A percentile compares a stretch with the other conserved stretches of the same genome.
These are phyloP conservation scores for Ganoderma lingzhi DNA, from an alignment of 1,284 basidiomycete species.

Conservation along the genomic window DNA sequence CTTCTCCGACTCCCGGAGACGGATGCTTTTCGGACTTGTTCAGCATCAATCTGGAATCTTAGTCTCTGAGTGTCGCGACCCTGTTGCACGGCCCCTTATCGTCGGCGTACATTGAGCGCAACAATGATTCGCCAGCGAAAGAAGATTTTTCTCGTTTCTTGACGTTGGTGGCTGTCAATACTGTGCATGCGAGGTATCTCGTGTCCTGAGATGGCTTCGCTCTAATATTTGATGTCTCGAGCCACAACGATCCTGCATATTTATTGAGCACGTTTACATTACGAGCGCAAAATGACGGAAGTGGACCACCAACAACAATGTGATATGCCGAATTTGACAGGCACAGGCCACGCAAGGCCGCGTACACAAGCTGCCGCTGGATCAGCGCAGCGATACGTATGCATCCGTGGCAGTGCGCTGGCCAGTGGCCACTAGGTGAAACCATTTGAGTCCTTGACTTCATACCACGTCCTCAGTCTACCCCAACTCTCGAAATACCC, in stretches of 20 bases:
- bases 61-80: not conserved
- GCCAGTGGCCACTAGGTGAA: not conserved
- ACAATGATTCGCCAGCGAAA: too few species aligned
- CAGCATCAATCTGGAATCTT: not conserved
- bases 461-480: not conserved
- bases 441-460: not conserved
- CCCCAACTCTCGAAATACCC: not conserved
- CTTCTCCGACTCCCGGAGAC: too few species aligned
- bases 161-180: not conserved
- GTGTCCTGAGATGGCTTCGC: too few species aligned
- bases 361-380: not conserved
- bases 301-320: not conserved
- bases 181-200: too few species aligned
- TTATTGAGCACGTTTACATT: not conserved
- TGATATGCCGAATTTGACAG: not conserved
- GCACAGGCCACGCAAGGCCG: not conserved
- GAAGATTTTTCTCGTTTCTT: not conserved
- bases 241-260: not conserved
- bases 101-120: too few species aligned
- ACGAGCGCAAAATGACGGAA: not conserved
- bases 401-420: not conserved
- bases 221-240: not conserved
- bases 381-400: not conserved
- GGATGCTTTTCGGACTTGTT: not conserved
- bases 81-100: too few species aligned